A percentile compares a stretch with the other conserved stretches of the same genome.
Conservation (phyloP, 176 grass and related monocot genomes). For the Typha latifolia region DNA sequence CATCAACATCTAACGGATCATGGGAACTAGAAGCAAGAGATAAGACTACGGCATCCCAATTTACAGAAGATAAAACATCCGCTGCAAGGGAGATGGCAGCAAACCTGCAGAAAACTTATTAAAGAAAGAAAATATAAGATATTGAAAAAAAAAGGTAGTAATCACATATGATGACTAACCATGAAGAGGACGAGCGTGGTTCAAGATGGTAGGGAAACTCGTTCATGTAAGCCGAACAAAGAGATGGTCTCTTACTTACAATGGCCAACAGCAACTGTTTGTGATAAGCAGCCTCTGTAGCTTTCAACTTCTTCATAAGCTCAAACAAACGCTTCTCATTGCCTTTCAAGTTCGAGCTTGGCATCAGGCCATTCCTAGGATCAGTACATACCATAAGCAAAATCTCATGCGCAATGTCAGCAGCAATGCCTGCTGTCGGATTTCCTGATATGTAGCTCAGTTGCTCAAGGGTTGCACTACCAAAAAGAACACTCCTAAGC, state of each 20-base stretch:
- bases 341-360: constrained; percentile 53
- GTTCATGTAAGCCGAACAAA: constrained; percentile 74
- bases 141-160: constrained; percentile 3
- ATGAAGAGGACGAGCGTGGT: constrained; percentile 44
- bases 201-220: constrained; percentile 78
- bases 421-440: constrained; percentile 35
- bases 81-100: constrained; percentile 64
- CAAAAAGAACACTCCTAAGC: constrained; percentile 86
- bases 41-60: constrained; percentile 32
- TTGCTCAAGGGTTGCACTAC: constrained; percentile 77
- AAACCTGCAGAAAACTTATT: constrained; percentile 58
- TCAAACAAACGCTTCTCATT: constrained; percentile 78
- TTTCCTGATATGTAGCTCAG: constrained; percentile 72
- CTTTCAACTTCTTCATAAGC: constrained; percentile 84
- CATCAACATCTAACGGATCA: constrained; percentile 34
- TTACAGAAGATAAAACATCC: constrained; percentile 57
- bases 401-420: constrained; percentile 68
- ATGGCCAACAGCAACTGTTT: constrained; percentile 61
- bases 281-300: constrained; percentile 53
- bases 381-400: constrained; percentile 78
- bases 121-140: constrained; percentile 18
- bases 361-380: constrained; percentile 87
- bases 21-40: constrained; percentile 35
- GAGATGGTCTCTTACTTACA: constrained; percentile 46
- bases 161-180: constrained; percentile 50